A percentile compares a stretch with the other conserved stretches of the same genome.
Conservation (phyloP, 768 basidiomycete genomes). For the Crepidotus variabilis region DNA sequence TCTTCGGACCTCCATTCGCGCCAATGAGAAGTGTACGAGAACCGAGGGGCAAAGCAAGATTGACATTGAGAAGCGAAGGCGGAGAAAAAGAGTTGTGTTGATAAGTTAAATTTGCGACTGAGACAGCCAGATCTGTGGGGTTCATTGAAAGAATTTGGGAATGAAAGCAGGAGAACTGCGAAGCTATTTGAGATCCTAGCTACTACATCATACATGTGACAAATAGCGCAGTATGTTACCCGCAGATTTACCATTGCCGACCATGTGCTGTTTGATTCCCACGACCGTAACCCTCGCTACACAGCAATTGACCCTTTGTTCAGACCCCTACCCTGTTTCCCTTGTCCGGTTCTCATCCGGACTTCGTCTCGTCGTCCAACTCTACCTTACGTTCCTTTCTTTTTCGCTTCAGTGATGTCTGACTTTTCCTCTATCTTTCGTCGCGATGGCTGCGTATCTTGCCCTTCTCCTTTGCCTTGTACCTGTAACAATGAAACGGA, state of each 20-base stretch:
- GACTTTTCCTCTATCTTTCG: conserved; percentile 36
- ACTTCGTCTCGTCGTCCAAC: conserved; percentile 9
- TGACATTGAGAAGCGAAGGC: conserved; percentile 62
- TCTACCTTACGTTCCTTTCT: conserved; percentile 23
- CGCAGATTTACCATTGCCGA: background rate
- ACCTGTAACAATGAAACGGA: conserved; percentile 46
- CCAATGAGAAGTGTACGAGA: conserved; percentile 86
- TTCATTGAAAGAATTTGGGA: too few species aligned
- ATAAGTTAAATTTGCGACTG: conserved; percentile 56
- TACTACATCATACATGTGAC: too few species aligned
- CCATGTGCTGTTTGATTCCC: conserved; percentile 10
- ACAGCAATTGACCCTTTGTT: conserved; percentile 10
- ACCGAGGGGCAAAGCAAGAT: conserved; percentile 64
- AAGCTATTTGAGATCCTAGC: too few species aligned
- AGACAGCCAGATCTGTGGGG: conserved; percentile 26
- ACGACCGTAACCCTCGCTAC: conserved; percentile 14
- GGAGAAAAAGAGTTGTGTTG: conserved; percentile 36
- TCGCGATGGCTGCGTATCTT: conserved; percentile 39
- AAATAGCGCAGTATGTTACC: too few species aligned
- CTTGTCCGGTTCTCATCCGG: conserved; percentile 6
- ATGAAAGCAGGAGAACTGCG: too few species aligned
- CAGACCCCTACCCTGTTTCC: conserved; percentile 14
- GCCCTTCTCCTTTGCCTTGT: conserved; percentile 49
- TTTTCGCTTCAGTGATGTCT: conserved; percentile 31
- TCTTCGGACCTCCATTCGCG: conserved; percentile 81